phyloP scores from a whole-genome alignment of 768 basidiomycete species.

The Trametes punicea region DNA sequence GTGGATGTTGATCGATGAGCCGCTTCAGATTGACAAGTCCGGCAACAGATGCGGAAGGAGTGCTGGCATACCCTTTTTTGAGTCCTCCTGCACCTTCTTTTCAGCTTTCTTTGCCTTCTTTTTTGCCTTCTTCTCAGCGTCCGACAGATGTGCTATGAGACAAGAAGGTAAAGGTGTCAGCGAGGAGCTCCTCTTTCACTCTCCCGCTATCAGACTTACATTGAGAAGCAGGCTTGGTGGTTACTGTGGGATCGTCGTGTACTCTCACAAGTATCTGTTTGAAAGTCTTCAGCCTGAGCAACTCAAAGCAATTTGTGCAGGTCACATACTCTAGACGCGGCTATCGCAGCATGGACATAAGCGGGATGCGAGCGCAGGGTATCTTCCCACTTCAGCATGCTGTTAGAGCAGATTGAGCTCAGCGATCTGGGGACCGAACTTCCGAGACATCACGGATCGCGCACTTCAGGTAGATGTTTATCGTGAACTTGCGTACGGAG shows the following conservation, averaged over 20 bases:
- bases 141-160: constrained; percentile 43
- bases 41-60: background rate
- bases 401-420: constrained; percentile 30
- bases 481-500: constrained; percentile 82
- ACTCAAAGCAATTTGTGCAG: background rate
- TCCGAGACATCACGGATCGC: constrained; percentile 22
- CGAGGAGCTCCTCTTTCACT: background rate
- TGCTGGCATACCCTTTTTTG: constrained; percentile 58
- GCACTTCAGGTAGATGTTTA: constrained; percentile 83
- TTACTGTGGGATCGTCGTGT: constrained; percentile 67
- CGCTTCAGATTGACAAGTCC: no score
- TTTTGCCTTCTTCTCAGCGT: constrained; percentile 75
- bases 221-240: constrained; percentile 34
- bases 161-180: constrained; percentile 1
- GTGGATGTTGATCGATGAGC: constrained; percentile 3
- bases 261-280: constrained; percentile 69
- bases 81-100: constrained; percentile 60
- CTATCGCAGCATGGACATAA: constrained; percentile 70
- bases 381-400: constrained; percentile 83
- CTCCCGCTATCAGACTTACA: background rate
- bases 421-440: background rate
- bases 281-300: constrained; percentile 9
- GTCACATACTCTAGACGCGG: constrained; percentile 58
- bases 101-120: constrained; percentile 86
- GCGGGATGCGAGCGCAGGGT: constrained; percentile 69